phyloP scores from a whole-genome alignment of 2,329 filamentous ascomycete species.

The Fusarium fracticaudum region DNA sequence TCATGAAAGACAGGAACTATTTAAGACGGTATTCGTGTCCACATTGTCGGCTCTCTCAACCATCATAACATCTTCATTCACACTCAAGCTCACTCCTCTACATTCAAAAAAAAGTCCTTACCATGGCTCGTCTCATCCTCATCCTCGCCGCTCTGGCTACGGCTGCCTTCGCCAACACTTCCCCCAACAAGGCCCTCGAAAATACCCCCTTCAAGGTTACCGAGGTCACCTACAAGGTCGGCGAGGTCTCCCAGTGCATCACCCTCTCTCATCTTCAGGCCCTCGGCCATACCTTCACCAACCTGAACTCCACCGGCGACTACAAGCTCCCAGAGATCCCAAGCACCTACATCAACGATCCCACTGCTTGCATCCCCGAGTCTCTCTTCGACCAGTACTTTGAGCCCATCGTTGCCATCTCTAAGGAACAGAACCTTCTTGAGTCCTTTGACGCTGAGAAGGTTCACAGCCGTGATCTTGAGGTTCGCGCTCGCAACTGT shows the following conservation, averaged over 20 bases:
- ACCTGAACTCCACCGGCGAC: neutral
- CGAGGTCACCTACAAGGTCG: neutral
- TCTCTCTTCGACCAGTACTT: conserved; percentile 26
- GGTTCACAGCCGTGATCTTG: neutral
- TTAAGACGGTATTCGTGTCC: neutral
- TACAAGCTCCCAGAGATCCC: conserved; percentile 9
- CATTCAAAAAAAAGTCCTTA: neutral
- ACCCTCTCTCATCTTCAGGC: conserved; percentile 22
- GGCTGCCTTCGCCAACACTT: neutral
- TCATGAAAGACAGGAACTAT: neutral
- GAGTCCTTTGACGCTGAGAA: neutral
- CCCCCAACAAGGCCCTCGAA: neutral
- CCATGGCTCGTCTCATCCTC: conserved; percentile 11
- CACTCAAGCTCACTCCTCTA: neutral
- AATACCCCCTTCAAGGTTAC: neutral
- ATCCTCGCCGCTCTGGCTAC: conserved; percentile 3
- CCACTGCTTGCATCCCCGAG: conserved; percentile 17
- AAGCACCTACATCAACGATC: conserved; percentile 2
- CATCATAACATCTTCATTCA: neutral
- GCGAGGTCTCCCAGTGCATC: conserved; percentile 4
- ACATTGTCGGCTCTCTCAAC: neutral
- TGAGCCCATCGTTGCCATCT: conserved; percentile 19
- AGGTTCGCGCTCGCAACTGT: conserved; percentile 11
- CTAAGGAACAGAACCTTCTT: conserved; percentile 23
- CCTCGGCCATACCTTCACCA: conserved; percentile 17